Conservation (phyloP, 2,329 filamentous ascomycete genomes). For the Phaeosphaeriaceae sp. region DNA sequence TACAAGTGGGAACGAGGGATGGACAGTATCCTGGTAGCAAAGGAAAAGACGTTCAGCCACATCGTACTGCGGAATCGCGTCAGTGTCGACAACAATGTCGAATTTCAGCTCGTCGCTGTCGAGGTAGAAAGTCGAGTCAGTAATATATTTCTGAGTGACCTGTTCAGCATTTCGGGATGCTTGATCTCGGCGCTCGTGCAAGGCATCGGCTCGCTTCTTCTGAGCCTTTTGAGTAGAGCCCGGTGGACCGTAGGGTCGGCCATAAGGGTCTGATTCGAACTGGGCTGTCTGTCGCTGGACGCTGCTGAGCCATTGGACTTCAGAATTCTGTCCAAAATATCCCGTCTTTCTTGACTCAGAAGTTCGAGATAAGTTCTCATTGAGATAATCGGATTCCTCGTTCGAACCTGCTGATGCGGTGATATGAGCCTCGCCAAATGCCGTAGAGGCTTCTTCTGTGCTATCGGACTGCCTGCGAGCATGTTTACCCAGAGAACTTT, state of each 20-base stretch:
- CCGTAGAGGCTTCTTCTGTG: not conserved
- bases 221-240: slow-evolving; percentile 16
- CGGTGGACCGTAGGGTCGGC: slow-evolving; percentile 27
- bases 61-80: slow-evolving; percentile 38
- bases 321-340: slow-evolving; percentile 43
- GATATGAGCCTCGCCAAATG: slow-evolving; percentile 27
- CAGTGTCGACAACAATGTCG: slow-evolving; percentile 32
- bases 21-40: slow-evolving; percentile 47
- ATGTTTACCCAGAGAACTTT: slow-evolving; percentile 22
- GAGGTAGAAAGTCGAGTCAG: slow-evolving; percentile 43
- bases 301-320: slow-evolving; percentile 42
- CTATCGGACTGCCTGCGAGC: slow-evolving; percentile 4
- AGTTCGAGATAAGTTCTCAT: slow-evolving; percentile 39
- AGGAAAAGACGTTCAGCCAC: slow-evolving; percentile 43
- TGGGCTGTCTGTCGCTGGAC: slow-evolving; percentile 31
- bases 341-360: slow-evolving; percentile 40
- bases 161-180: slow-evolving; percentile 12
- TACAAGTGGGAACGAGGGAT: slow-evolving; percentile 40
- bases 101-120: slow-evolving; percentile 40
- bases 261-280: slow-evolving; percentile 9
- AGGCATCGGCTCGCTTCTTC: slow-evolving; percentile 21
- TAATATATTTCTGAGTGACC: slow-evolving; percentile 23
- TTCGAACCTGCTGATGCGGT: slow-evolving; percentile 36
- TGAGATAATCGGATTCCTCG: slow-evolving; percentile 35
- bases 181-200: slow-evolving; percentile 23